Evolutionary conservation across 164 flowering plant genomes (phyloP), one percentile per base, ranked within the genome.

Genomic region (Vitis cinerea): DNA sequence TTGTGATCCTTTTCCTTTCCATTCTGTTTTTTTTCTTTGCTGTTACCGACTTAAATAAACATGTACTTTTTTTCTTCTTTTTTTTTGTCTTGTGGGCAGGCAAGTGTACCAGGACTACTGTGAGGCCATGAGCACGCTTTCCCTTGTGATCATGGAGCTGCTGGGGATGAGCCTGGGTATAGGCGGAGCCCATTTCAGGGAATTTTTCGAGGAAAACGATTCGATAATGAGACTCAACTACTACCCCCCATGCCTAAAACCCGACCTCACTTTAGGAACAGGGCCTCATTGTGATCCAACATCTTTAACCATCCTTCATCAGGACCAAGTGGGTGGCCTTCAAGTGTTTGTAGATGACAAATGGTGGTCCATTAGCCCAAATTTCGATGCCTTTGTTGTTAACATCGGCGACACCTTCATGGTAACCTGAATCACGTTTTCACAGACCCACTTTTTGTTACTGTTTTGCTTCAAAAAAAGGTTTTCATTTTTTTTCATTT

Each of bases 201-300:
- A 87, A 0, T 87, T 86, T 60, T 92, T 84, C 52, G 79, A 83
- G 66, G 88, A 81, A 6, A 90, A 88, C 23, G 89, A 90, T 53
- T 90, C 96, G 2, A 88, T 92, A 64, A 87, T 91, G 94, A 83
- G 97, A 74, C 79, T 91, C 12, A 91, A 91, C 66, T 91, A 87
- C 77, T 92, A 92, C 63, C 97, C 96, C 1, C 85, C 82, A 13
- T 90, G 97, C 76, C 92, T 87, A 58, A 82, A 83, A 65, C 97
- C 97, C 0, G 88, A 88, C 12, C 83, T 78, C 30, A 86, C 96
- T 3, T 75, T 90, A 47, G 97, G 97, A 48, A 92, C 97, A 0
- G 96, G 97, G 3, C 97, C 97, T 60, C 97, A 88, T 71, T 90
- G 91, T 58, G 97, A 91, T 69, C 97, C 97, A 15, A 89, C 94